Evolutionary conservation across 305 asterid species (phyloP).

Genomic region (Andrographis paniculata): DNA sequence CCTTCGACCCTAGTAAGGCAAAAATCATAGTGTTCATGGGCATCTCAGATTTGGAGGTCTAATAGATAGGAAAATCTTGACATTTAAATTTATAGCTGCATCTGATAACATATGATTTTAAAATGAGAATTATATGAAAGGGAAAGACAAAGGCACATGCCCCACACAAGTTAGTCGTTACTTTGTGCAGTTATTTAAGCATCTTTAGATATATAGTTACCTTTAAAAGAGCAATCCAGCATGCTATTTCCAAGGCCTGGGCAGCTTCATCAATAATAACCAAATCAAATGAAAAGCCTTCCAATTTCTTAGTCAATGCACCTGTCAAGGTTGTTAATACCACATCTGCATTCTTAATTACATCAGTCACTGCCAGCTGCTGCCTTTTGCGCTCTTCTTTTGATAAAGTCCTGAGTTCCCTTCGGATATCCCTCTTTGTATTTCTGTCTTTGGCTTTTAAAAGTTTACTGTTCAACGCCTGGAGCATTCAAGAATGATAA

Average conservation of each 20-base stretch:
- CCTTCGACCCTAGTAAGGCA: constrained; percentile 61
- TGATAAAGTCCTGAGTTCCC: constrained; percentile 78
- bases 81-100: neutral
- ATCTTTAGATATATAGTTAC: constrained; percentile 20
- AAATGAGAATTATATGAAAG: neutral
- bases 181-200: neutral
- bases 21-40: neutral
- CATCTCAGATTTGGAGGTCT: neutral
- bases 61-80: neutral
- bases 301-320: constrained; percentile 68
- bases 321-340: constrained; percentile 92
- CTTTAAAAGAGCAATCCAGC: constrained; percentile 98
- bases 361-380: constrained; percentile 97
- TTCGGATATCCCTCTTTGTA: constrained; percentile 78
- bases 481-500: constrained; percentile 10
- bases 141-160: neutral
- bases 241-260: constrained; percentile 94
- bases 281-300: constrained; percentile 67
- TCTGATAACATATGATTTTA: neutral
- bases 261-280: constrained; percentile 98
- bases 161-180: too few species aligned
- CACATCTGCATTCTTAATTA: constrained; percentile 76
- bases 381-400: constrained; percentile 97
- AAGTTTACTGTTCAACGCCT: constrained; percentile 83
- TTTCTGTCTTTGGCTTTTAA: constrained; percentile 85